Percentiles rank a stretch among this genome's conserved stretches.
Conservation (phyloP, 768 basidiomycete genomes). For the Strobilomyces dryophilus region DNA sequence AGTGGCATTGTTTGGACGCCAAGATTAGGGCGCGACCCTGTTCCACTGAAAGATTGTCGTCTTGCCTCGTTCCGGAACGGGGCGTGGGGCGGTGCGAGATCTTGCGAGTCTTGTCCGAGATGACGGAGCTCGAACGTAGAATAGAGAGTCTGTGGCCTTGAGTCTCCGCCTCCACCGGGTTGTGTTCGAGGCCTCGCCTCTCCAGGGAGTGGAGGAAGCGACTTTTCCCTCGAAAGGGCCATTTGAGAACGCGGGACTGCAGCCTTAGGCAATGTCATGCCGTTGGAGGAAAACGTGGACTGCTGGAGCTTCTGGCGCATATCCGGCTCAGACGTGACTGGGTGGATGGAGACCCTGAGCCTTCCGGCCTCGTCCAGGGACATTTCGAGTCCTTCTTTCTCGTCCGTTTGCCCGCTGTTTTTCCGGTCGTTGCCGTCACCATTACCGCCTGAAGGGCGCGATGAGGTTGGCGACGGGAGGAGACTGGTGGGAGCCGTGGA, state of each 20-base stretch:
- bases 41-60: slow-evolving; percentile 75
- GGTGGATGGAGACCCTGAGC: slow-evolving; percentile 42
- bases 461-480: slow-evolving; percentile 72
- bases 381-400: slow-evolving; percentile 36
- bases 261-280: slow-evolving; percentile 28
- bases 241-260: slow-evolving; percentile 11
- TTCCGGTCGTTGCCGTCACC: slow-evolving; percentile 45
- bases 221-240: slow-evolving; percentile 58
- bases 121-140: slow-evolving; percentile 55
- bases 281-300: slow-evolving; percentile 29
- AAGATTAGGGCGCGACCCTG: slow-evolving; percentile 53
- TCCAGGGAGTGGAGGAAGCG: slow-evolving; percentile 70
- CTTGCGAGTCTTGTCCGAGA: slow-evolving; percentile 39
- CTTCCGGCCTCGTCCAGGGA: slow-evolving; percentile 33
- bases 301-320: slow-evolving; percentile 47
- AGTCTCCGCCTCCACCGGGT: slow-evolving; percentile 35
- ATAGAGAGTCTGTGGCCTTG: slow-evolving; percentile 63
- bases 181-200: slow-evolving; percentile 43
- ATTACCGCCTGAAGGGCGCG: slow-evolving; percentile 58
- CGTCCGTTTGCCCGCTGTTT: slow-evolving; percentile 39
- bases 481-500: slow-evolving; percentile 73
- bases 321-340: slow-evolving; percentile 59
- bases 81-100: slow-evolving; percentile 58
- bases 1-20: slow-evolving; percentile 48
- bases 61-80: slow-evolving; percentile 61